Percentiles rank a stretch among this genome's conserved stretches.
Evolutionary conservation across 1,139 yeast genomes (phyloP).

Genomic region (Hansenula lynferdii): DNA sequence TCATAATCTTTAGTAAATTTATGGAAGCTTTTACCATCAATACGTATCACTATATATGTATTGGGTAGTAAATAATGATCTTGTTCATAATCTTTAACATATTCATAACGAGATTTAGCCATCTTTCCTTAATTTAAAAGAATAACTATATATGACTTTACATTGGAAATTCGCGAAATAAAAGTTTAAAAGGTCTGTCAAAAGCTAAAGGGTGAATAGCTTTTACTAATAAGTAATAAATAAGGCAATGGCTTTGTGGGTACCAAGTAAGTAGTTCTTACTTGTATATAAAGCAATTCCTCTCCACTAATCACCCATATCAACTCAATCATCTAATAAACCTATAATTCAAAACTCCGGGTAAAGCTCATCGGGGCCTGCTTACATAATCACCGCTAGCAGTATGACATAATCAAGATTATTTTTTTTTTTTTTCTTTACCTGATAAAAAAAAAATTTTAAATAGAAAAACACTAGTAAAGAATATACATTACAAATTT

Average conservation of each 20-base stretch:
- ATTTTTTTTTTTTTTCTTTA: constrained; percentile 3
- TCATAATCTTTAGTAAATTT: constrained; percentile 68
- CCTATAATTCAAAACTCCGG: too few relatives aligned
- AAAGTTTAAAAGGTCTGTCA: too few relatives aligned
- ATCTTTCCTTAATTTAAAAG: too few relatives aligned
- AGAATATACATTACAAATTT: too few relatives aligned
- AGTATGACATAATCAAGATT: neutral
- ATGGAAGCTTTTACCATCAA: constrained; percentile 95
- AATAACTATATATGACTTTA: neutral
- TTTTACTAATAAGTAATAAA: too few relatives aligned
- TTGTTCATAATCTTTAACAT: constrained; percentile 77
- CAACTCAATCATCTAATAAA: too few relatives aligned
- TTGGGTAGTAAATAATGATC: constrained; percentile 73
- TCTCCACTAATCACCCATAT: too few relatives aligned
- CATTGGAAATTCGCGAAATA: too few relatives aligned
- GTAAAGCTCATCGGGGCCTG: neutral
- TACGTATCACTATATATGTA: constrained; percentile 75
- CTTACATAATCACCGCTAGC: neutral
- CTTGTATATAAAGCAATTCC: too few relatives aligned
- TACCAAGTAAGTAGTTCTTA: too few relatives aligned
- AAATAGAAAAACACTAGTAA: neutral
- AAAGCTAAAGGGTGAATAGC: too few relatives aligned
- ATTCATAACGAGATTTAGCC: constrained; percentile 83
- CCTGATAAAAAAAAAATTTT: constrained; percentile 3
- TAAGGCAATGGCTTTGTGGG: too few relatives aligned